A percentile compares a stretch with the other conserved stretches of the same genome.
These are phyloP conservation scores for Xylariaceae sp. DNA, from an alignment of 2,329 filamentous ascomycete species.

Conservation along the genomic window DNA sequence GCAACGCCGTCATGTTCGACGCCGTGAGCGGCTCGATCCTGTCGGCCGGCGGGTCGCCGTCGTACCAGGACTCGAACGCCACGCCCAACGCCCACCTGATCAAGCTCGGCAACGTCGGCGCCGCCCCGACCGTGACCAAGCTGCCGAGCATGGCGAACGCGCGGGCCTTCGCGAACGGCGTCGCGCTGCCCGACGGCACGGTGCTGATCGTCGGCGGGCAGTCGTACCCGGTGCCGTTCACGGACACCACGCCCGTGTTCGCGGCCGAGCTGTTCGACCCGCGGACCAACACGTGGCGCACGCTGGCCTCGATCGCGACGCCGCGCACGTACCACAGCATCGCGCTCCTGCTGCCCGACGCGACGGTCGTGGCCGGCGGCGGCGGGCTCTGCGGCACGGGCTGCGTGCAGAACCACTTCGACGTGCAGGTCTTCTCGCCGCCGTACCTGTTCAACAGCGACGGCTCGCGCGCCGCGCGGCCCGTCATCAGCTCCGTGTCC, in stretches of 20 bases:
- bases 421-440: constrained; percentile 57
- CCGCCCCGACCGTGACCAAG: constrained; percentile 36
- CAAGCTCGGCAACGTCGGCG: constrained; percentile 43
- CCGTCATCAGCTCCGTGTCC: constrained; percentile 46
- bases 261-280: constrained; percentile 51
- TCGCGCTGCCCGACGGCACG: constrained; percentile 50
- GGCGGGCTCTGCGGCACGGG: constrained; percentile 53
- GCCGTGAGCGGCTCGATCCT: constrained; percentile 57
- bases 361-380: constrained; percentile 52
- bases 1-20: constrained; percentile 59
- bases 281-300: constrained; percentile 41
- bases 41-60: constrained; percentile 52
- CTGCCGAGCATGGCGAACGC: constrained; percentile 45
- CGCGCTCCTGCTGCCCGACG: constrained; percentile 51
- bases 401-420: constrained; percentile 54
- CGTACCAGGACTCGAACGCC: constrained; percentile 48
- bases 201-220: constrained; percentile 51
- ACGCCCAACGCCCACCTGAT: constrained; percentile 53
- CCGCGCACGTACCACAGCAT: constrained; percentile 52
- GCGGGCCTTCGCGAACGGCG: constrained; percentile 48
- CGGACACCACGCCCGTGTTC: constrained; percentile 44
- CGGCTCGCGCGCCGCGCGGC: constrained; percentile 45
- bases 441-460: constrained; percentile 55
- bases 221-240: constrained; percentile 44
- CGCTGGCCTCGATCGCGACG: constrained; percentile 40